phyloP scores from a whole-genome alignment of 495 filamentous ascomycete species.

The Penicillium arizonense region DNA sequence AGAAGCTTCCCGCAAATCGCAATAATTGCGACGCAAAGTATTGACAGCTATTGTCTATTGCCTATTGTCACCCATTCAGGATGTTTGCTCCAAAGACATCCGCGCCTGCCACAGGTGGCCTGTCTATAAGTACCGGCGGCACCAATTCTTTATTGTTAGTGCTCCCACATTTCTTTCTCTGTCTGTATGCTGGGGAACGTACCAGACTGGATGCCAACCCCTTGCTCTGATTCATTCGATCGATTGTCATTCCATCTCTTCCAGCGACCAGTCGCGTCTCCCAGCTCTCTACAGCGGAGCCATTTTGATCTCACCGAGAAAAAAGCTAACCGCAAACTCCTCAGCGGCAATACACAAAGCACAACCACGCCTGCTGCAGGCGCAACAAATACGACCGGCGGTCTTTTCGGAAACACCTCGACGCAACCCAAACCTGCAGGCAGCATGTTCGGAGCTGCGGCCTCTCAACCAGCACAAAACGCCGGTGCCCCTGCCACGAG shows the following conservation, averaged over 20 bases:
- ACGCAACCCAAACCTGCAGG: constrained; percentile 40
- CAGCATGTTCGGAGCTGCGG: constrained; percentile 46
- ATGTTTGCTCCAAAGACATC: constrained; percentile 65
- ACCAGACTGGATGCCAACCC: constrained; percentile 4
- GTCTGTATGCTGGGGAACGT: neutral
- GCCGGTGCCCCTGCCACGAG: constrained; percentile 10
- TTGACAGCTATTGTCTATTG: constrained; percentile 6
- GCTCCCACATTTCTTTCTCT: constrained; percentile 2
- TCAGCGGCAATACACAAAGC: constrained; percentile 28
- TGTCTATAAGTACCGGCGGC: constrained; percentile 77
- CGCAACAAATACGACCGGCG: constrained; percentile 25
- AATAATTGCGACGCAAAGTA: constrained; percentile 9
- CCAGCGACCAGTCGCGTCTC: neutral
- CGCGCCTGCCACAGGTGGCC: constrained; percentile 44
- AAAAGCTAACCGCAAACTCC: constrained; percentile 2
- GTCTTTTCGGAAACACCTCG: constrained; percentile 40
- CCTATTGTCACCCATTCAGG: constrained; percentile 3
- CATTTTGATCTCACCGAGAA: neutral
- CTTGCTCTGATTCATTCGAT: constrained; percentile 4
- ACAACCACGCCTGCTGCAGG: constrained; percentile 30
- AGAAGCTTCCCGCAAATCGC: constrained; percentile 22
- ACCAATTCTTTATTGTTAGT: constrained; percentile 73
- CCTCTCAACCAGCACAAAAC: neutral
- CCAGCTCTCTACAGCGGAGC: neutral
- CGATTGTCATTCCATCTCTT: neutral